A percentile compares a stretch with the other conserved stretches of the same genome.
phyloP scores from a whole-genome alignment of 1,284 basidiomycete species.

The Quambalaria eucalypti region DNA sequence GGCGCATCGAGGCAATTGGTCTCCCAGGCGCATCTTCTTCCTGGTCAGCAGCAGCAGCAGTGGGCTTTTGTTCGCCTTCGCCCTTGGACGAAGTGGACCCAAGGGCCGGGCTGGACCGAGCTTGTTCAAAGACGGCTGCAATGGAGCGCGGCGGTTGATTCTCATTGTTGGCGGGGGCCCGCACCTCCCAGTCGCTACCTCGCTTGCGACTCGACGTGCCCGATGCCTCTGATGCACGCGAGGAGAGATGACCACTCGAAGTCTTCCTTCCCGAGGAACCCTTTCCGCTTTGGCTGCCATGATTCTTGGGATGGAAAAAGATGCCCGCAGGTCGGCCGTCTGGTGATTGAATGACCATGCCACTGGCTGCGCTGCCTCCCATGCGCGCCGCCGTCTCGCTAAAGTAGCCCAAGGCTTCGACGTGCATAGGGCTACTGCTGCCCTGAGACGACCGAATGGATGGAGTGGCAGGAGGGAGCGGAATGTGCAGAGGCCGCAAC shows the following conservation, averaged over 20 bases:
- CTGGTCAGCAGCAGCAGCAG: no score
- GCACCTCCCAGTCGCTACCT: background rate
- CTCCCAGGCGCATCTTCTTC: no score
- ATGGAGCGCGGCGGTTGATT: no score
- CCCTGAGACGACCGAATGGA: background rate
- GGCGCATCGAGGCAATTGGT: no score
- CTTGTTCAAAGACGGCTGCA: no score
- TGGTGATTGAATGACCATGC: slow-evolving; percentile 80
- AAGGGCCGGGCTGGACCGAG: no score
- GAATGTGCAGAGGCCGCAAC: background rate
- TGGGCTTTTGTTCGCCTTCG: no score
- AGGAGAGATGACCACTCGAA: background rate
- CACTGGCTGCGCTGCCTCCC: slow-evolving; percentile 67
- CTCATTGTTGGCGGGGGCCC: no score
- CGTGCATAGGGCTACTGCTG: slow-evolving; percentile 26
- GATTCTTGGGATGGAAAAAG: slow-evolving; percentile 70
- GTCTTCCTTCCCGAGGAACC: background rate
- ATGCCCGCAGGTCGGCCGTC: slow-evolving; percentile 88
- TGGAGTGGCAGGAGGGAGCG: background rate
- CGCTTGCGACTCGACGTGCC: background rate
- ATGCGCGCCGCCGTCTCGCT: slow-evolving; percentile 61
- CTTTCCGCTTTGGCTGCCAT: background rate
- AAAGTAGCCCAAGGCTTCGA: slow-evolving; percentile 78
- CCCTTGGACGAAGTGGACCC: no score
- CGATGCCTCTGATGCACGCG: background rate